These are phyloP conservation scores for Solanum lycopersicoides DNA, from an alignment of 257 asterid species.

Conservation along the genomic window DNA sequence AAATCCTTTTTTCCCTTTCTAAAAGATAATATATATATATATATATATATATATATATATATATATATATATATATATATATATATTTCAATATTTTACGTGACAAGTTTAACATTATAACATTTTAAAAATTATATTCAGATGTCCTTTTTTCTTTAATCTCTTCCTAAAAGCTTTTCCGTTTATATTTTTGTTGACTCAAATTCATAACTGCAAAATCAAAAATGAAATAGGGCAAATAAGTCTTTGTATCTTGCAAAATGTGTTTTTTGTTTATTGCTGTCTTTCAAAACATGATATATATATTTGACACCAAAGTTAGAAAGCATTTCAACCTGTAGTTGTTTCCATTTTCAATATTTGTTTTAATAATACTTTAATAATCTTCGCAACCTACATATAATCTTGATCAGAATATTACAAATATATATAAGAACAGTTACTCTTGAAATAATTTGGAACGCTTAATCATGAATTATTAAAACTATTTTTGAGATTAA, in stretches of 20 bases:
- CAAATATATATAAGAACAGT: neutral
- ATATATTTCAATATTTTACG: neutral
- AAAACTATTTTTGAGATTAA: neutral
- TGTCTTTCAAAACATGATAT: neutral
- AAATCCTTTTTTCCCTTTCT: neutral
- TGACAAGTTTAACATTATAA: neutral
- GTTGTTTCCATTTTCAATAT: neutral
- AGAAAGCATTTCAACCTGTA: neutral
- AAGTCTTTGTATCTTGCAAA: neutral
- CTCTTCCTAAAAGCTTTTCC: neutral
- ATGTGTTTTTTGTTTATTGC: neutral
- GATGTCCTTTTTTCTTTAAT: neutral
- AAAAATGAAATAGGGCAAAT: neutral
- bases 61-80: neutral
- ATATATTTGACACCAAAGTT: neutral
- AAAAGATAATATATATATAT: too few relatives aligned
- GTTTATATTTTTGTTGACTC: neutral
- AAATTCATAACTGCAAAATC: accelerated
- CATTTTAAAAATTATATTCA: neutral
- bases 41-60: too few relatives aligned
- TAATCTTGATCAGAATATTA: neutral
- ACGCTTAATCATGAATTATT: neutral
- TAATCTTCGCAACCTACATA: neutral
- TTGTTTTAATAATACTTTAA: neutral
- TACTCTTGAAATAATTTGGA: neutral